phyloP scores from a whole-genome alignment of 2,329 filamentous ascomycete genomes.

The Fusarium stilboides region DNA sequence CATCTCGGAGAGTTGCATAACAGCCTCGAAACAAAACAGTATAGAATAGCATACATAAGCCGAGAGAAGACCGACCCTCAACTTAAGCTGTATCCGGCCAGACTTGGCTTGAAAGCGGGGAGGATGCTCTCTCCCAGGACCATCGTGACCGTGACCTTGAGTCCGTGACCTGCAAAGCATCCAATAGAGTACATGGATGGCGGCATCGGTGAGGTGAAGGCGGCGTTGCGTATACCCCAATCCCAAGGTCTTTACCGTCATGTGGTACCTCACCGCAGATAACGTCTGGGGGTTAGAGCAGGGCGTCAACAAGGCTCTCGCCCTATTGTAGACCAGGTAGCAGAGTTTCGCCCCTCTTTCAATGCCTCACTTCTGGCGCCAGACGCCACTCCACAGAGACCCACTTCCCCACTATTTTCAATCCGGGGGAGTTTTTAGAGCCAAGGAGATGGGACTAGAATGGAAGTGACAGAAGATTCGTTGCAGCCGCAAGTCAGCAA shows the following conservation, averaged over 20 bases:
- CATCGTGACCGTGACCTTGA: slow-evolving; percentile 46
- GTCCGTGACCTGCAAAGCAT: slow-evolving; percentile 46
- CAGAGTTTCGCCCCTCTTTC: slow-evolving; percentile 17
- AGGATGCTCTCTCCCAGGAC: slow-evolving; percentile 14
- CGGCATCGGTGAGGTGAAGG: slow-evolving; percentile 46
- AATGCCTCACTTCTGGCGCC: slow-evolving; percentile 4
- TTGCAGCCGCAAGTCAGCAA: neutral
- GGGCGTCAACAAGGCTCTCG: slow-evolving; percentile 30
- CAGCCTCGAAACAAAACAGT: neutral
- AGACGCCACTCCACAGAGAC: slow-evolving; percentile 24
- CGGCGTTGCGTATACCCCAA: slow-evolving; percentile 36
- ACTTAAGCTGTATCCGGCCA: slow-evolving; percentile 9
- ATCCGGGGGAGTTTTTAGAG: slow-evolving; percentile 39
- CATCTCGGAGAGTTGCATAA: neutral
- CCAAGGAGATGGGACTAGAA: slow-evolving; percentile 7
- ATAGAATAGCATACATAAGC: neutral
- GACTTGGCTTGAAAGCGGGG: slow-evolving; percentile 32
- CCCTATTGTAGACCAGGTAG: slow-evolving; percentile 39
- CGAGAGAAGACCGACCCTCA: slow-evolving; percentile 28
- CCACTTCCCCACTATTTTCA: slow-evolving; percentile 39
- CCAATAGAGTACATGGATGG: slow-evolving; percentile 40
- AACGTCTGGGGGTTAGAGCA: slow-evolving; percentile 38
- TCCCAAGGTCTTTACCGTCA: slow-evolving; percentile 34
- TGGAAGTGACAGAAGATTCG: slow-evolving; percentile 12
- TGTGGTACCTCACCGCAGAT: slow-evolving; percentile 46